Percentiles rank a stretch among this genome's conserved stretches.
Evolutionary conservation across 176 grass and related monocot species (phyloP).

Genomic region (Eleusine coracana): DNA sequence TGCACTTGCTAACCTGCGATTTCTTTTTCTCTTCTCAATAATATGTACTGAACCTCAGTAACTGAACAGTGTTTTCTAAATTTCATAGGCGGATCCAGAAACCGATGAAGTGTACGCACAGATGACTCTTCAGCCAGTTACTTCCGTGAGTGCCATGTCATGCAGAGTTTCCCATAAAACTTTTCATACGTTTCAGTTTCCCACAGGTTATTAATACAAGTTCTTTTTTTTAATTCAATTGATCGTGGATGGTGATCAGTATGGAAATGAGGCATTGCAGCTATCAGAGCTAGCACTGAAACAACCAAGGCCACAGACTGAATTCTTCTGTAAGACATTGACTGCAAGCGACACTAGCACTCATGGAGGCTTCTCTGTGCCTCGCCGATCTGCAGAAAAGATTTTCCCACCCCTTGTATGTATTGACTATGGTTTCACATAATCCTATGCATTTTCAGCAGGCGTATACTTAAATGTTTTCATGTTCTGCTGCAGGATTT

Average conservation of each 20-base stretch:
- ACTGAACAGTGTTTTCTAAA: neutral
- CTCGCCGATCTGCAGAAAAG: constrained; percentile 31
- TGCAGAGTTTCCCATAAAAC: neutral
- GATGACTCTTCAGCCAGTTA: constrained; percentile 75
- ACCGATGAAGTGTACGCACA: constrained; percentile 84
- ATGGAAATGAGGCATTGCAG: constrained; percentile 65
- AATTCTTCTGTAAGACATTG: constrained; percentile 79
- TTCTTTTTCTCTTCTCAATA: neutral
- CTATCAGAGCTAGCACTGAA: constrained; percentile 66
- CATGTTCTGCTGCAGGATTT: constrained; percentile 53
- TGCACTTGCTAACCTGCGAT: neutral
- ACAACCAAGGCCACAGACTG: constrained; percentile 58
- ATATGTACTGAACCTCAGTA: constrained; percentile 17
- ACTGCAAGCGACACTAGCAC: constrained; percentile 81
- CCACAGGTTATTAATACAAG: neutral
- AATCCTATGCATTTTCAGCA: constrained; percentile 9
- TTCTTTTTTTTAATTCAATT: constrained; percentile 1
- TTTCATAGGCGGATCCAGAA: constrained; percentile 69
- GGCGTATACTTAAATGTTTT: neutral
- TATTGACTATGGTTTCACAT: constrained; percentile 2
- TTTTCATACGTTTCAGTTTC: neutral
- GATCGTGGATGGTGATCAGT: constrained; percentile 41
- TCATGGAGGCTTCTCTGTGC: constrained; percentile 76
- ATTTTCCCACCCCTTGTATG: neutral
- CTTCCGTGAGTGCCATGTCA: constrained; percentile 37